Base-by-base conservation (phyloP, 805 yeast species). In the Lachancea mirantina region DNA sequence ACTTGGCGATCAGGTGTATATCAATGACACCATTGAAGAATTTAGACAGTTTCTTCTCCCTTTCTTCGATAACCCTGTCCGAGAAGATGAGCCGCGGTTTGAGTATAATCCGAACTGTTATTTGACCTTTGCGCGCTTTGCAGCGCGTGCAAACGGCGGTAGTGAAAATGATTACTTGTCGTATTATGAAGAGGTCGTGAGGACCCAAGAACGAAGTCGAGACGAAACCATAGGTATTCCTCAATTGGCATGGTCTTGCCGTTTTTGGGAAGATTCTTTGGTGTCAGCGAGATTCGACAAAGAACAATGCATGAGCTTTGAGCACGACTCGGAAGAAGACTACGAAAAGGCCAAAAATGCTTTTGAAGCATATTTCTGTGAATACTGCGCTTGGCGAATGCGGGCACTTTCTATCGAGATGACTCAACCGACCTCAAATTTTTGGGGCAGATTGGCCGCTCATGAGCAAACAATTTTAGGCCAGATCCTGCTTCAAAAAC, bases 201-300 rank as follows among this genome's bases (percentile, higher is more conserved):
- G 10, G 8, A 8, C 6, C n/a, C 26, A 21, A 9, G 47, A 47
- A 27, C 9, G 8, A 8, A 36, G 32, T 15, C 22, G 32, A 3
- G 30, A 29, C 8, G 50, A 47, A 25, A 24, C 32, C 13, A 44
- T 46, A 9, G 30, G 18, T 6, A 21, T 46, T 8, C 49, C 50
- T 14, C 50, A 38, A 19, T 19, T 46, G 19, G 52, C 52, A 10
- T 46, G 47, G 49, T 29, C 43, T n/a, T 30, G 42, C 26, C 29
- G 24, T 23, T 34, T 33, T 26, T 19, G 24, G 14, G 36, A 37
- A 25, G 32, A 30, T n/a, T 30, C 32, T 7, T 16, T 23, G 19
- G 19, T 16, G 6, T 8, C 22, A 8, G 39, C 36, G 15, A 38
- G 44, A 17, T 15, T 38, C 19, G 32, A 32, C 20, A 32, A 34